Evolutionary conservation across 345 rosid genomes (phyloP), one percentile per base, ranked within the genome.

Genomic region (Corchorus capsularis): DNA sequence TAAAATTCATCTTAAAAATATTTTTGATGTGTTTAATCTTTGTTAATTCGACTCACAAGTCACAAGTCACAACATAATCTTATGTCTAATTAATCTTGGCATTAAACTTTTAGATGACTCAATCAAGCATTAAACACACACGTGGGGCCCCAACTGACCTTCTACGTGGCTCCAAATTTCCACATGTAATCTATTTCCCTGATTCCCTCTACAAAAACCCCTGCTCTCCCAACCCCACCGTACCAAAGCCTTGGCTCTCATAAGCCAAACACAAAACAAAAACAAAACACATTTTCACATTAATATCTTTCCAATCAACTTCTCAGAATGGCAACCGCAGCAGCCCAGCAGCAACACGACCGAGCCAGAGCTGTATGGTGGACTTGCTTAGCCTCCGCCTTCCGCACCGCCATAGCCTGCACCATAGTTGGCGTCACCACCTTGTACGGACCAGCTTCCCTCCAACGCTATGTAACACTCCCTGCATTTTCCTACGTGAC

Each of bases 401-500:
- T 87, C 79, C 83, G 97, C 34, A 85, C 96, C 10, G 86, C 97
- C 62, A 80, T 95, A 45, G 99, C 99, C 16, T 91, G 97, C 86
- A 78, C 85, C 56, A 82, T 89, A 66, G 90, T 95, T 16, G 99
- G 97, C 22, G 66, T 75, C 46, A 34, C 68, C 75, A 90, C 98
- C 78, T 84, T 95, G 10, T 88, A 89, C 71, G 94, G 98, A 10
- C 97, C 98, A 0, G 32, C 80, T 4, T 72, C 84, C 53, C 7
- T 95, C 77, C 80, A 15, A 39, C 83, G 77, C 56, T 83, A 79
- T 52, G 82, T 89, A 8, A 84, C 90, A 37, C 86, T 93, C 74
- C 98, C 99, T 0, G 91, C 99, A 20, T 95, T 93, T 69, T 87
- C 98, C 64, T 95, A 93, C 77, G 97, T 93, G 54, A 80, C 90